Evolutionary conservation across 2,329 filamentous ascomycete genomes (phyloP).

Genomic region (Fusarium brevicatenulatum): DNA sequence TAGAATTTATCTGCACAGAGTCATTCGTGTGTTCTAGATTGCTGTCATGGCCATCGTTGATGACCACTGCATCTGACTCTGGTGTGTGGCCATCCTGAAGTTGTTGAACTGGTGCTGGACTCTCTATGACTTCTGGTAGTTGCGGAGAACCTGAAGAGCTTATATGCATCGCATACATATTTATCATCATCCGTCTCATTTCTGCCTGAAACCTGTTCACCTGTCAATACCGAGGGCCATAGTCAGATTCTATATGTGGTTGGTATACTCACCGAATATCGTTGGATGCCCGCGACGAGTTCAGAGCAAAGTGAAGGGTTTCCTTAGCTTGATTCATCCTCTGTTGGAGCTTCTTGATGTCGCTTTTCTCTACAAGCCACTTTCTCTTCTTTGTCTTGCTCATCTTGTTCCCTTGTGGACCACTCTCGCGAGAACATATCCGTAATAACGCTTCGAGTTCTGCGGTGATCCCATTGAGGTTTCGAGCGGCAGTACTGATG

Average conservation of each 20-base stretch:
- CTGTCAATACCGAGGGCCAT: neutral
- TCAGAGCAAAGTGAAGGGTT: constrained; percentile 9
- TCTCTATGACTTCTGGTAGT: neutral
- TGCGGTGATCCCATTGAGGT: neutral
- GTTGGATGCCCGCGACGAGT: neutral
- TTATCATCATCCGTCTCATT: neutral
- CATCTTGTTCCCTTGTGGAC: neutral
- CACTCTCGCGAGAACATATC: neutral
- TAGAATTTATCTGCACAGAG: neutral
- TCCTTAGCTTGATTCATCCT: neutral
- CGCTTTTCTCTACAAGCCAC: constrained; percentile 11
- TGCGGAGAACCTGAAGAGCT: neutral
- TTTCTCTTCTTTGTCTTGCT: constrained; percentile 8
- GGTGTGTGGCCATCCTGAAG: no score
- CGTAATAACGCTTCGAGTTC: constrained; percentile 7
- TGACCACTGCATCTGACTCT: no score
- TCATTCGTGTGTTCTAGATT: rapidly evolving
- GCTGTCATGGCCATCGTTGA: rapidly evolving
- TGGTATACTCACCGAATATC: neutral
- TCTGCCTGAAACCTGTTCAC: neutral
- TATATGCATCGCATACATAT: neutral
- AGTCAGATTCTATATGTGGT: rapidly evolving
- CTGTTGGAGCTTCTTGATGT: constrained; percentile 14
- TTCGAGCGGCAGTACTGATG: neutral
- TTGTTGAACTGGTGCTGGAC: neutral